Evolutionary conservation across 1,284 basidiomycete genomes (phyloP), one percentile per base, ranked within the genome.

Genomic region (Irpex sp.): DNA sequence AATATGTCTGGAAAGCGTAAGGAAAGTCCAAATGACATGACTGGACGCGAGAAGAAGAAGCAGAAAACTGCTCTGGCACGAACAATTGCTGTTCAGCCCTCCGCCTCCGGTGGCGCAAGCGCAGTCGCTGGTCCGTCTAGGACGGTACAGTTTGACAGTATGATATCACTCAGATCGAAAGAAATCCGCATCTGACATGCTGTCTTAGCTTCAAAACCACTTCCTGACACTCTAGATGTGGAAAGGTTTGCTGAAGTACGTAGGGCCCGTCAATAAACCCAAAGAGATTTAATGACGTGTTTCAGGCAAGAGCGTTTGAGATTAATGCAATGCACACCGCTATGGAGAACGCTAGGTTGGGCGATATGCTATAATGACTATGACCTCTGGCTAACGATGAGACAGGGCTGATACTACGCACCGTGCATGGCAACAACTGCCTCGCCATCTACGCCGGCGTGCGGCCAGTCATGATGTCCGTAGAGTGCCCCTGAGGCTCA

Each of bases 391-490:
- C 19, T 58, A n/a, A 31, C 26, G 19, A 38, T 52, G 17, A 31
- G 55, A 0, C 58, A 78, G 77, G 54, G 64, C 72, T 4, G 85
- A 83, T 65, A 85, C 88, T 26, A 92, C 88, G 0, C 87, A 92
- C 64, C 82, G 96, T 62, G 93, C 89, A 1, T 98, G 96, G 86
- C 96, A 98, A 75, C 87, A 91, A 13, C 81, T 97, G 7, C 96
- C 96, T 8, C 83, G 96, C 21, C 93, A 96, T 73, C 81, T 98
- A 11, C 85, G 96, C 26, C 85, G 96, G 37, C 83, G 96, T 70
- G 95, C 96, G 8, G 96, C 96, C 1, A 96, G 93, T 69, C 96
- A 97, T 74, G 91, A 97, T 75, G 88, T 94, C 17, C 86, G 93
- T 5, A 86, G 94, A 13, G 93, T 98, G n/a, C 96, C 96, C 0